Base-by-base conservation (phyloP, 2,329 filamentous ascomycete genomes). In the Emericellopsis atlantica region DNA sequence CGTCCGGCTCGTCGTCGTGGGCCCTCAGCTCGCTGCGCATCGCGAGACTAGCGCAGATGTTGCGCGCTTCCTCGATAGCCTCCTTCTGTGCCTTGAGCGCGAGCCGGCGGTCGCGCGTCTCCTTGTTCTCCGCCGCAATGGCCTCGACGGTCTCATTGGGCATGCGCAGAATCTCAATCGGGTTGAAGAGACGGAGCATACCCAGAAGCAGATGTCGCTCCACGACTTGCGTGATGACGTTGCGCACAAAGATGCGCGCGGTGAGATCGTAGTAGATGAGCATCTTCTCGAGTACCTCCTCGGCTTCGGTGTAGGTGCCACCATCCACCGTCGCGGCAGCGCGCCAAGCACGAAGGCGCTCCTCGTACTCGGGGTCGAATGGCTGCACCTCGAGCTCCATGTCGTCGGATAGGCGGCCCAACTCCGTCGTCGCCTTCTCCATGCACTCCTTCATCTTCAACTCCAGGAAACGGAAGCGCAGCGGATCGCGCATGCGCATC, bases 231-330 rank as follows among this genome's bases (percentile, higher is more conserved):
- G 67, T 71, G 41, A 72, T 70, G 42, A 69, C 62, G 45, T 72
- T 72, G 41, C 69, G 60, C 23, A 68, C 70, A 44, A 71, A 72
- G 38, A 66, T 67, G 50, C 69, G 67, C 6, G 67, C 66, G 2
- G 68, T 69, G 8, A 72, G 60, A 32, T 72, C 68, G 45, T 72
- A 72, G 56, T 69, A 72, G 45, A 72, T 72, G 40, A 72, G 57
- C 69, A 72, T 72, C 59, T 72, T 72, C 52, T 72, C 69, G 22
- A 72, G 49, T 0, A 72, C 68, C 51, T 72, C 69, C 44, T 72
- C 66, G 0, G 69, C 69, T 43, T 72, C 68, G 2, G 62, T 65
- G 47, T 69, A 72, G 0, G 59, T 60, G 22, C 61, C 64, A 1
- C 66, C 67, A 6, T 70, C 61, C 44, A 62, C 54, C 0, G 61